phyloP scores from a whole-genome alignment of 2,329 filamentous ascomycete genomes.

The Calonectria pseudoturangicola region DNA sequence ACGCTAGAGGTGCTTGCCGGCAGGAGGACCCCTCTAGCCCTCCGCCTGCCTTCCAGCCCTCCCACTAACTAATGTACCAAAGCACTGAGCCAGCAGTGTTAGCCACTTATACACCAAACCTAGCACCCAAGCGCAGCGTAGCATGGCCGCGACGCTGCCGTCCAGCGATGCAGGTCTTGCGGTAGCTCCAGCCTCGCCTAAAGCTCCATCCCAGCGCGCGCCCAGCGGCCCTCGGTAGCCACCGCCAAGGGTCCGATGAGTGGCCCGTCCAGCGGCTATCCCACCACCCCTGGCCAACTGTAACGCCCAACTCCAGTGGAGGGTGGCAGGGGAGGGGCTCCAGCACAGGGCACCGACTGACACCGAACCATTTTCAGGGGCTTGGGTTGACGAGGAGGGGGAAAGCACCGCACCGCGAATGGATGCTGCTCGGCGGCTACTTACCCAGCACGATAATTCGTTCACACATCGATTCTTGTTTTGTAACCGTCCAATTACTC shows the following conservation, averaged over 20 bases:
- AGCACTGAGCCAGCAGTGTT: constrained; percentile 33
- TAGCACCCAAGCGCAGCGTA: constrained; percentile 2
- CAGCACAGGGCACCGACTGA: constrained; percentile 35
- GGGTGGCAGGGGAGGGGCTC: constrained; percentile 27
- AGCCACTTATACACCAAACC: constrained; percentile 13
- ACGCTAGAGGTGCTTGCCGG: constrained; percentile 46
- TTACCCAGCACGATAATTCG: constrained; percentile 34
- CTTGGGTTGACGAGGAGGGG: constrained; percentile 39
- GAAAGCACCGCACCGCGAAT: constrained; percentile 25
- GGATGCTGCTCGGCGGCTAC: constrained; percentile 33
- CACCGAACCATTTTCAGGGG: constrained; percentile 51
- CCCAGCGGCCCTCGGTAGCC: constrained; percentile 39
- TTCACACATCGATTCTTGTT: constrained; percentile 20
- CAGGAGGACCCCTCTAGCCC: constrained; percentile 41
- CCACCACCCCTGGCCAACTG: constrained; percentile 37
- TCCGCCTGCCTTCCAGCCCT: constrained; percentile 17
- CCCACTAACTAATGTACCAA: constrained; percentile 15
- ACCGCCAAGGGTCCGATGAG: constrained; percentile 24
- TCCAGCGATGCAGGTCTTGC: constrained; percentile 14
- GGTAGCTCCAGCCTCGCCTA: constrained; percentile 7
- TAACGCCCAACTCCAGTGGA: constrained; percentile 25
- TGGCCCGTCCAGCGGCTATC: constrained; percentile 27
- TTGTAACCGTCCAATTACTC: constrained; percentile 19
- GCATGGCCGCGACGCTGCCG: constrained; percentile 13
- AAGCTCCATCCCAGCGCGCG: constrained; percentile 33